A percentile compares a stretch with the other conserved stretches of the same genome.
Conservation (phyloP, 768 basidiomycete species). For the Xerocomellus amylosporus region DNA sequence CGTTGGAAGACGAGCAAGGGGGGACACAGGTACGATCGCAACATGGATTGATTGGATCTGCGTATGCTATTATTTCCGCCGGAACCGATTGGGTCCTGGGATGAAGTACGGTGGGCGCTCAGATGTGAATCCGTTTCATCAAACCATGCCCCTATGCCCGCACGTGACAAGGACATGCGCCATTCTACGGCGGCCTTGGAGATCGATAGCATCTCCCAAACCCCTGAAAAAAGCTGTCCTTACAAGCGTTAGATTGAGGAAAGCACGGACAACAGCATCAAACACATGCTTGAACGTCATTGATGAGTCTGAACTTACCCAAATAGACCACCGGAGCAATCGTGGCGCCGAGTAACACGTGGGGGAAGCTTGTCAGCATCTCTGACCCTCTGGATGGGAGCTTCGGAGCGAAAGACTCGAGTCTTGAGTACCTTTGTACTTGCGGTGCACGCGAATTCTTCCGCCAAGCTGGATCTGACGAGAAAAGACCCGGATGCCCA, state of each 20-base stretch:
- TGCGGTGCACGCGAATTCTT: background rate
- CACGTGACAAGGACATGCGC: constrained; percentile 10
- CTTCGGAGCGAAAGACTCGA: background rate
- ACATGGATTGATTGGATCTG: constrained; percentile 12
- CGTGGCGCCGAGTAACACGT: constrained; percentile 1
- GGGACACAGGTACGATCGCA: background rate
- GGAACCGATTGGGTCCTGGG: constrained; percentile 11
- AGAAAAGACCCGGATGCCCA: background rate
- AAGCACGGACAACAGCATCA: background rate
- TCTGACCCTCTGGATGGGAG: background rate
- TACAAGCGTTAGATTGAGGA: background rate
- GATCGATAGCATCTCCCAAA: background rate
- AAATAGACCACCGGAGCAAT: background rate
- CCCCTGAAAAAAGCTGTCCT: background rate
- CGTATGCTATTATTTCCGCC: constrained; percentile 8
- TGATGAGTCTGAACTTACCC: background rate
- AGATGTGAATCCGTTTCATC: constrained; percentile 4
- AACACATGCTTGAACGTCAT: background rate
- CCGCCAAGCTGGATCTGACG: background rate
- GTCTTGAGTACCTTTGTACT: background rate
- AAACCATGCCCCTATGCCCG: background rate
- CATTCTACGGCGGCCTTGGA: background rate
- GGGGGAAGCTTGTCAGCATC: background rate
- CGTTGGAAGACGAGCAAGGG: background rate
- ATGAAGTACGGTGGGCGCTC: background rate